These are phyloP conservation scores for Microbotryomycetes sp. DNA, from an alignment of 1,284 basidiomycete species.

Conservation along the genomic window DNA sequence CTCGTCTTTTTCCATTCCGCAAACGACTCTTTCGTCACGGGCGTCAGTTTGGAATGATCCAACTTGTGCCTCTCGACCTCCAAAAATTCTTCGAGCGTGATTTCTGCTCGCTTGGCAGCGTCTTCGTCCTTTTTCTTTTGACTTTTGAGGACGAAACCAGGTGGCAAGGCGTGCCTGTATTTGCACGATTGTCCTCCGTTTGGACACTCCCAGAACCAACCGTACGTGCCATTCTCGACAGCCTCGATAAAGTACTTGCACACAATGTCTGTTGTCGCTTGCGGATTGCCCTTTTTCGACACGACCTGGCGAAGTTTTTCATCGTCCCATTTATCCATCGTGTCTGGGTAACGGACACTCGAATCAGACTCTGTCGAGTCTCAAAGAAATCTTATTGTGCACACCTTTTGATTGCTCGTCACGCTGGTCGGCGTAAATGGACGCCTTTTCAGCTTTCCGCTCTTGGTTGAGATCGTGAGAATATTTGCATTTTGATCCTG, in stretches of 20 bases:
- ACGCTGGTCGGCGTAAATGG: conserved; percentile 82
- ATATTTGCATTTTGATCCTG: conserved; percentile 58
- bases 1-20: conserved; percentile 90
- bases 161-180: conserved; percentile 90
- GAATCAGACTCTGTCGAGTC: neutral
- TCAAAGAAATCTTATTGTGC: conserved; percentile 51
- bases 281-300: conserved; percentile 83
- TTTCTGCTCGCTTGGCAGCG: conserved; percentile 74
- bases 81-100: conserved; percentile 93
- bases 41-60: conserved; percentile 73
- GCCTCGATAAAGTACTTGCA: conserved; percentile 76
- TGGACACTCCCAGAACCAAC: conserved; percentile 60
- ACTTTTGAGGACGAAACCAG: conserved; percentile 62
- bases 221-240: conserved; percentile 81
- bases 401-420: conserved; percentile 59
- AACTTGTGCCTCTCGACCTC: conserved; percentile 97
- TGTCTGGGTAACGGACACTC: conserved; percentile 55
- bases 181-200: conserved; percentile 65
- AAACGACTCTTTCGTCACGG: conserved; percentile 90
- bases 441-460: conserved; percentile 91
- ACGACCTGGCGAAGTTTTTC: conserved; percentile 84
- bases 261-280: conserved; percentile 69
- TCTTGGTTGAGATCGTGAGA: conserved; percentile 84
- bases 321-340: conserved; percentile 98
- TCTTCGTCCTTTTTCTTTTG: conserved; percentile 42